Conservation (phyloP, 768 basidiomycete species). For the Panellus pusillus region DNA sequence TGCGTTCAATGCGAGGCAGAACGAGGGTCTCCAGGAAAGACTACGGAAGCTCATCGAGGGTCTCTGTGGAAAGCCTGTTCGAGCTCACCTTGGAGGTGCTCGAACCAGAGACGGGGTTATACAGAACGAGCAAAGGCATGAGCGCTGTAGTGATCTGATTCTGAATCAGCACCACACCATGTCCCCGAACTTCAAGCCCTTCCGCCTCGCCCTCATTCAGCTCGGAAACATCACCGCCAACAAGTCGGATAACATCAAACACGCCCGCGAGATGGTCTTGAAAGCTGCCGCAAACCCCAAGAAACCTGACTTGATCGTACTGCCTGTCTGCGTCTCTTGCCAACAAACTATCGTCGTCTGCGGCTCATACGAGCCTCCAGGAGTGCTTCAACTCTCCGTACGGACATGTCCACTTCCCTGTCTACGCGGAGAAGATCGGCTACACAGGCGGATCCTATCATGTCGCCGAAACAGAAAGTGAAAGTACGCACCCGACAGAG, state of each 20-base stretch:
- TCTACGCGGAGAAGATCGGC: conserved; percentile 78
- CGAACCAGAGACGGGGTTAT: conserved; percentile 77
- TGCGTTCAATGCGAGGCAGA: conserved; percentile 56
- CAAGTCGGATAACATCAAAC: conserved; percentile 77
- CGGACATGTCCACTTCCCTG: conserved; percentile 75
- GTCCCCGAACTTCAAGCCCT: conserved; percentile 53
- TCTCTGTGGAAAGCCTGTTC: no score
- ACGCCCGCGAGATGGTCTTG: conserved; percentile 80
- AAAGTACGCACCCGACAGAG: conserved; percentile 40
- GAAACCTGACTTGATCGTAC: conserved; percentile 79
- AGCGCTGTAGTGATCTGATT: not conserved
- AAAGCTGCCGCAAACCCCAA: conserved; percentile 61
- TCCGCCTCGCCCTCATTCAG: conserved; percentile 88
- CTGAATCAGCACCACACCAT: not conserved
- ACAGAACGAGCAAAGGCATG: conserved; percentile 62
- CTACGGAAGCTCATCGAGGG: conserved; percentile 13
- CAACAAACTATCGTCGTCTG: not conserved
- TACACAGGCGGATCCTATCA: conserved; percentile 64
- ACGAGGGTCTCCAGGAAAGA: conserved; percentile 61
- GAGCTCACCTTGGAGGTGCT: conserved; percentile 41
- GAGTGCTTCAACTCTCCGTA: conserved; percentile 92
- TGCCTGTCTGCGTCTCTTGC: conserved; percentile 58
- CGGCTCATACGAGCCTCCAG: conserved; percentile 35
- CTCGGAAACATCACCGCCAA: conserved; percentile 70
- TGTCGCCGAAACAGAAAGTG: conserved; percentile 54